phyloP scores from a whole-genome alignment of 2,329 filamentous ascomycete species.

The Monosporascus sp. region DNA sequence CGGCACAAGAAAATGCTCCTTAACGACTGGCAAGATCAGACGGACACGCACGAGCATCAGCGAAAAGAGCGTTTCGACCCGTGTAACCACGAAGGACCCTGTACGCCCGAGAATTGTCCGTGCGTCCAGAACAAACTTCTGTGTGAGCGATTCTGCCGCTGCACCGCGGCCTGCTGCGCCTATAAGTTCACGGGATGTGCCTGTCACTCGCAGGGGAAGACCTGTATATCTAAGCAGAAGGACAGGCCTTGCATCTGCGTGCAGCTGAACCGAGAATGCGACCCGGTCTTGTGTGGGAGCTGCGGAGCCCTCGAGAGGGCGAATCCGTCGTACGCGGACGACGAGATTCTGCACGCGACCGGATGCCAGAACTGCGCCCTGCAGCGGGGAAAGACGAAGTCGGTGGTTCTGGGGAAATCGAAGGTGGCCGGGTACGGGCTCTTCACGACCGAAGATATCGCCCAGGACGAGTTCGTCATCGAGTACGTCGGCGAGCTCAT shows the following conservation, averaged over 20 bases:
- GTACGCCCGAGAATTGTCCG: constrained; percentile 51
- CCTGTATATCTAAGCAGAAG: constrained; percentile 50
- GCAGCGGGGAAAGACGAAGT: constrained; percentile 62
- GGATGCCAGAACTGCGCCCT: constrained; percentile 69
- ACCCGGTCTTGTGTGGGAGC: constrained; percentile 65
- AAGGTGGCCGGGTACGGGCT: constrained; percentile 71
- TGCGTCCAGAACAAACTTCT: constrained; percentile 58
- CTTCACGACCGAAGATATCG: constrained; percentile 64
- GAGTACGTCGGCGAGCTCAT: constrained; percentile 80
- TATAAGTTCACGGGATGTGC: constrained; percentile 63
- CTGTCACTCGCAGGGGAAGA: constrained; percentile 57
- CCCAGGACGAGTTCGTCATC: constrained; percentile 66
- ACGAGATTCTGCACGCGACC: constrained; percentile 48
- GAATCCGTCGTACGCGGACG: constrained; percentile 61
- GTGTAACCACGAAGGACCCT: constrained; percentile 66
- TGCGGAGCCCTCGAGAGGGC: constrained; percentile 67
- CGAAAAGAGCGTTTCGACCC: constrained; percentile 55
- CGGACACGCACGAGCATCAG: constrained; percentile 49
- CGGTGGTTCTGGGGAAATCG: constrained; percentile 64
- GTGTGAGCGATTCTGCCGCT: constrained; percentile 69
- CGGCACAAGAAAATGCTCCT: constrained; percentile 48
- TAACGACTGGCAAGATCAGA: constrained; percentile 52
- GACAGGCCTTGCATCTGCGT: constrained; percentile 65
- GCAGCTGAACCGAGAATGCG: constrained; percentile 71
- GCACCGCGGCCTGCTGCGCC: constrained; percentile 52